phyloP scores from a whole-genome alignment of 805 yeast species.

The Barnettozyma californica region DNA sequence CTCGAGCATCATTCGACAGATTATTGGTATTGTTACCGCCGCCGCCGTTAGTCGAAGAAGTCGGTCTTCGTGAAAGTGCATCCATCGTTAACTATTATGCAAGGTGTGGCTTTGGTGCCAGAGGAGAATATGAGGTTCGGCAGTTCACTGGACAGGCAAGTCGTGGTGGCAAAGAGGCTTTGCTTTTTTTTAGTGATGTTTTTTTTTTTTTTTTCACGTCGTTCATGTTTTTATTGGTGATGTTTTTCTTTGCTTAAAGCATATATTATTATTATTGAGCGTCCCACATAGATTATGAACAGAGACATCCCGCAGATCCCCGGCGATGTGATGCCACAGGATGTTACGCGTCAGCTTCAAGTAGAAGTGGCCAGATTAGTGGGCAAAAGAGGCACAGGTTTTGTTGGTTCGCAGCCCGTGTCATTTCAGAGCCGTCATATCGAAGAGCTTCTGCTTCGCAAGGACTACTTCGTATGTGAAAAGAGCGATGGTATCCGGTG shows the following conservation, averaged over 20 bases:
- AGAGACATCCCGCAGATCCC: conserved; percentile 78
- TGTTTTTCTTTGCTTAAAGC: not conserved
- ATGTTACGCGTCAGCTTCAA: conserved; percentile 62
- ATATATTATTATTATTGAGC: too few species aligned
- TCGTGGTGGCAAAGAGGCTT: not conserved
- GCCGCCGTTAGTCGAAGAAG: not conserved
- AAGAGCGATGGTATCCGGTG: conserved; percentile 92
- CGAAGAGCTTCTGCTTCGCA: conserved; percentile 48
- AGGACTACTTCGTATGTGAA: conserved; percentile 93
- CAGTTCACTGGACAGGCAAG: not conserved
- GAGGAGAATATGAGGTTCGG: not conserved
- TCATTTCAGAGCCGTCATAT: conserved; percentile 79
- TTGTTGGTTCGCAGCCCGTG: conserved; percentile 95
- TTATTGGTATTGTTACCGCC: not conserved
- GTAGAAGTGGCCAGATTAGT: conserved; percentile 61
- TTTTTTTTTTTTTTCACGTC: not conserved
- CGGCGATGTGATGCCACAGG: conserved; percentile 71
- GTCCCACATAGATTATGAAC: not conserved
- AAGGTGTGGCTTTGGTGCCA: not conserved
- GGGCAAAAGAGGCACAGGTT: conserved; percentile 44
- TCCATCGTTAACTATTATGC: not conserved
- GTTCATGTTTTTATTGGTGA: not conserved
- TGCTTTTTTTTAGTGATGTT: not conserved
- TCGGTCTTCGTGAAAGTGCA: not conserved
- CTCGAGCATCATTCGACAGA: not conserved